Percentiles rank a stretch among this genome's conserved stretches.
Conservation (phyloP, 495 filamentous ascomycete genomes). For the Aspergillus indologenus region DNA sequence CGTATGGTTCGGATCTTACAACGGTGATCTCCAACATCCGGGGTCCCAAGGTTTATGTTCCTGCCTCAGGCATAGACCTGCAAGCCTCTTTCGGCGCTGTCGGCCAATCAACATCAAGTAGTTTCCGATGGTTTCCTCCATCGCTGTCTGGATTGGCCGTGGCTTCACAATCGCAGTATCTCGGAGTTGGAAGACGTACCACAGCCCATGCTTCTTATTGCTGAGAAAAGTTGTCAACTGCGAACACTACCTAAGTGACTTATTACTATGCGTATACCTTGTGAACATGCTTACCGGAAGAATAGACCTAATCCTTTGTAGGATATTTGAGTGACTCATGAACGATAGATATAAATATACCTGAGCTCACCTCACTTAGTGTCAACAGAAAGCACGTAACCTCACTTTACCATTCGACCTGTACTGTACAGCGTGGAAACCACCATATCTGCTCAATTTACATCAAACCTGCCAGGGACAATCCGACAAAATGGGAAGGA, state of each 20-base stretch:
- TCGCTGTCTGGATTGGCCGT: conserved; percentile 11
- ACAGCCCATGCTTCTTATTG: background rate
- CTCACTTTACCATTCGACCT: no score
- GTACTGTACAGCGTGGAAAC: no score
- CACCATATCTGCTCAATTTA: no score
- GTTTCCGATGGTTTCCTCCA: conserved; percentile 16
- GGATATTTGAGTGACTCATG: no score
- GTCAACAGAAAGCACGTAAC: no score
- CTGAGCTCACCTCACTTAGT: no score
- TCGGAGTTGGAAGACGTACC: conserved; percentile 1
- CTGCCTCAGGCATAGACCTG: conserved; percentile 11
- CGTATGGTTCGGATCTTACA: conserved; percentile 1
- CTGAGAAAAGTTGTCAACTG: background rate
- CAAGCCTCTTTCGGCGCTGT: conserved; percentile 25
- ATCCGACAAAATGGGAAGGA: conserved; percentile 38
- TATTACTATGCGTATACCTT: no score
- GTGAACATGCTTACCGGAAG: no score
- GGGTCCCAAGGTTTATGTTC: conserved; percentile 5
- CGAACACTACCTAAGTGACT: no score
- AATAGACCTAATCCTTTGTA: no score
- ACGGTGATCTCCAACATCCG: background rate
- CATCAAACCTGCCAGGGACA: background rate
- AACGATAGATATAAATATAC: no score
- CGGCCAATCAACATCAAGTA: conserved; percentile 28
- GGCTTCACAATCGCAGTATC: conserved; percentile 4